Conservation (phyloP, 768 basidiomycete genomes). For the Hygrophorus pudorinus region DNA sequence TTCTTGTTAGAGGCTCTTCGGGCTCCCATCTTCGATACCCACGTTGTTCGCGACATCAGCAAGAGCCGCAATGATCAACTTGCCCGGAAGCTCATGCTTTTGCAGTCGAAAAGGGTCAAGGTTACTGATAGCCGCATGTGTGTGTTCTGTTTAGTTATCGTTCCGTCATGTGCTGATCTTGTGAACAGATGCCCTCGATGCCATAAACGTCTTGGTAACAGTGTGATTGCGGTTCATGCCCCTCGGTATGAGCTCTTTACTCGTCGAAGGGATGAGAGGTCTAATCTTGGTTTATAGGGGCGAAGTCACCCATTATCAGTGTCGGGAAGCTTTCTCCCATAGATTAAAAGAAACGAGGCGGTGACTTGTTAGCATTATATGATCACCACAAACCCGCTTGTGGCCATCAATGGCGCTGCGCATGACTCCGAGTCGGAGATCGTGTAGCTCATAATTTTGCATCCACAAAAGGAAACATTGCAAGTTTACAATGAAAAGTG, state of each 20-base stretch:
- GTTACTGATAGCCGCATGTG: constrained; percentile 91
- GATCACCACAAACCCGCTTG: too few relatives aligned
- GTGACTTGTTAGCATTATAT: constrained; percentile 7
- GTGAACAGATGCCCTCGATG: constrained; percentile 81
- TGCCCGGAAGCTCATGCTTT: constrained; percentile 56
- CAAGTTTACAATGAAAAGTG: too few relatives aligned
- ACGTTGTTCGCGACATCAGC: constrained; percentile 58
- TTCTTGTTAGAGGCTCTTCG: constrained; percentile 70
- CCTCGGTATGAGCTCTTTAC: constrained; percentile 49
- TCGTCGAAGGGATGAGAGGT: background rate
- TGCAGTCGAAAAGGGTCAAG: constrained; percentile 78
- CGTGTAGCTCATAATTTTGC: too few relatives aligned
- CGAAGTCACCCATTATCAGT: constrained; percentile 95
- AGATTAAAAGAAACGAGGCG: constrained; percentile 34
- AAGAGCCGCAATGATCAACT: constrained; percentile 74
- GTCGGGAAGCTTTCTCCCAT: constrained; percentile 72
- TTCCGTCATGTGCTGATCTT: constrained; percentile 1
- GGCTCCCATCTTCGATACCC: constrained; percentile 56
- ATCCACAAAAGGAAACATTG: too few relatives aligned
- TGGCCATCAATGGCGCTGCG: too few relatives aligned
- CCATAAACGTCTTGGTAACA: constrained; percentile 86
- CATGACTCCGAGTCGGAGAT: too few relatives aligned
- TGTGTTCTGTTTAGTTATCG: constrained; percentile 21
- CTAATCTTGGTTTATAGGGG: constrained; percentile 42
- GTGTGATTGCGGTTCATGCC: constrained; percentile 88